Conservation (phyloP, 2,329 filamentous ascomycete species). For the Fusarium penzigii region DNA sequence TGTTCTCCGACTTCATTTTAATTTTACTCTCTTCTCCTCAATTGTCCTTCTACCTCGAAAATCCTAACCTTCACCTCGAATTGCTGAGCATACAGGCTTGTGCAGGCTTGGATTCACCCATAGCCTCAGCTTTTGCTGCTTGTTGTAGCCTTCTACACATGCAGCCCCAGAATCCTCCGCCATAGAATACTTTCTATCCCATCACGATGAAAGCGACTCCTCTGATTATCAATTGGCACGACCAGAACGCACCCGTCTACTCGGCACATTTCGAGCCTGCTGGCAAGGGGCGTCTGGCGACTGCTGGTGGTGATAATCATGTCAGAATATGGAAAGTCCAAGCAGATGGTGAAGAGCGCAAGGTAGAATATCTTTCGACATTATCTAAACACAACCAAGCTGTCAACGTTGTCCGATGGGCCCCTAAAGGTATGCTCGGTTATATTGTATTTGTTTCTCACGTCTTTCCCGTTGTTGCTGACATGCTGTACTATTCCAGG, state of each 20-base stretch:
- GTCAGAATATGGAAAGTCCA: slow-evolving; percentile 95
- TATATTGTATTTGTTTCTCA: background rate
- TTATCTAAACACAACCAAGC: slow-evolving; percentile 93
- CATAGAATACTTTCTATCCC: slow-evolving; percentile 24
- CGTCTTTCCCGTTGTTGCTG: slow-evolving; percentile 7
- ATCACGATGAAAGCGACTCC: slow-evolving; percentile 89
- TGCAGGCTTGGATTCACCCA: slow-evolving; percentile 13
- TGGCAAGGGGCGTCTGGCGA: slow-evolving; percentile 88
- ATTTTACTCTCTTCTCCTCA: background rate
- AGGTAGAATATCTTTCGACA: slow-evolving; percentile 88
- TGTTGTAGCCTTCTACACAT: slow-evolving; percentile 27
- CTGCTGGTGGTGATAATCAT: slow-evolving; percentile 94
- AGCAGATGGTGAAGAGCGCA: slow-evolving; percentile 78
- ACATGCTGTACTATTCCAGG: slow-evolving; percentile 51
- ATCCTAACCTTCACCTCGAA: slow-evolving; percentile 9
- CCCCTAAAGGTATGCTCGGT: slow-evolving; percentile 73
- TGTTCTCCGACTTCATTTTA: slow-evolving; percentile 6
- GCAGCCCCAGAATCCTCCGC: slow-evolving; percentile 31
- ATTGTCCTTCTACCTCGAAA: slow-evolving; percentile 1
- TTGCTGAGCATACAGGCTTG: slow-evolving; percentile 12
- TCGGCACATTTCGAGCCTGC: slow-evolving; percentile 94
- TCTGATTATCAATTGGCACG: slow-evolving; percentile 97
- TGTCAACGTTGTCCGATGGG: slow-evolving; percentile 96
- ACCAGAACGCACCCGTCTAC: slow-evolving; percentile 95
- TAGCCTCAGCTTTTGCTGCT: slow-evolving; percentile 9